Evolutionary conservation across 129 eudicot species (phyloP).

Genomic region (Rutidosis leptorrhynchoides): DNA sequence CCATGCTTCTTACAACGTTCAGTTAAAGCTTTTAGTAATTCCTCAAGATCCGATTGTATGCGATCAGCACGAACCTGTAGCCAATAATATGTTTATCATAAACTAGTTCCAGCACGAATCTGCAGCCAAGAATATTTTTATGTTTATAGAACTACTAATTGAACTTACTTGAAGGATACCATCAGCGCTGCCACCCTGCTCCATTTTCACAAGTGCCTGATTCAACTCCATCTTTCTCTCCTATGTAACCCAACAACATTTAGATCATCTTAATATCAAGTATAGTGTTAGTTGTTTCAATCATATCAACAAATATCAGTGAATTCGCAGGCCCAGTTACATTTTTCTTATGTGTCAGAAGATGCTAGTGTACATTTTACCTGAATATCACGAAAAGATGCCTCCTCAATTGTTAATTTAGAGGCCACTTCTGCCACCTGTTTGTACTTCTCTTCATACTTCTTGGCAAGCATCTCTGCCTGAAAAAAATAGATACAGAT

Average conservation of each 20-base stretch:
- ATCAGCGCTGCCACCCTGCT: slow-evolving; percentile 79
- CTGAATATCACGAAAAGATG: slow-evolving; percentile 89
- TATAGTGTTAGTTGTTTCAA: neutral
- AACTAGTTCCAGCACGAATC: slow-evolving; percentile 91
- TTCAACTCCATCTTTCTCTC: slow-evolving; percentile 88
- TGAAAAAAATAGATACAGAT: slow-evolving; percentile 28
- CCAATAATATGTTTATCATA: slow-evolving; percentile 13
- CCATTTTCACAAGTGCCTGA: slow-evolving; percentile 89
- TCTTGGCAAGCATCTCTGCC: slow-evolving; percentile 87
- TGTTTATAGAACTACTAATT: neutral
- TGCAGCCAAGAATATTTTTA: slow-evolving; percentile 28
- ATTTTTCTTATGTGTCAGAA: neutral
- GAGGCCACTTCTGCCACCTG: slow-evolving; percentile 94
- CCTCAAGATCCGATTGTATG: slow-evolving; percentile 94
- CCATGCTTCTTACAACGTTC: slow-evolving; percentile 86
- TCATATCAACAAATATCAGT: neutral
- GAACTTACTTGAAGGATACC: slow-evolving; percentile 44
- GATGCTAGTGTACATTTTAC: slow-evolving; percentile 29
- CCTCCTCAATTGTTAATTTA: slow-evolving; percentile 95
- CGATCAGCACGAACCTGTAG: slow-evolving; percentile 96
- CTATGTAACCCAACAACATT: slow-evolving; percentile 33
- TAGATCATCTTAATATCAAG: neutral
- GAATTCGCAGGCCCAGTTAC: slow-evolving; percentile 11
- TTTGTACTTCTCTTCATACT: slow-evolving; percentile 93
- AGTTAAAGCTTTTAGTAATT: slow-evolving; percentile 69